Evolutionary conservation across 306 rosid genomes (phyloP), one percentile per base, ranked within the genome.

Genomic region (Geum urbanum): DNA sequence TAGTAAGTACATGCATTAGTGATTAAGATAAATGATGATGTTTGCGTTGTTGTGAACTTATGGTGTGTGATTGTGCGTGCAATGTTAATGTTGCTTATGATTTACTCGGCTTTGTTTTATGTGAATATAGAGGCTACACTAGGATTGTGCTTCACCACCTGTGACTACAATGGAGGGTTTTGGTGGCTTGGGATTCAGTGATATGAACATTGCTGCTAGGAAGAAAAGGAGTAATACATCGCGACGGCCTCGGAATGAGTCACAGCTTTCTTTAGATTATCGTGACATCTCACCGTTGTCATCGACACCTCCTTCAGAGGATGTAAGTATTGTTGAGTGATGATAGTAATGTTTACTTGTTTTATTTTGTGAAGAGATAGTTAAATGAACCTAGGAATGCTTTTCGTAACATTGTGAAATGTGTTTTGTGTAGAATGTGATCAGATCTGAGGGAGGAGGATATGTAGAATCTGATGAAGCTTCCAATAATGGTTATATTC

Each of bases 401-500:
- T 69, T 75, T 72, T 61, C 18, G 46, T 62, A 67, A 72, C 18
- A 15, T n/a, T 24, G 43, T 39, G 8, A 74, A 72, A 55, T 57
- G 65, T 35, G 67, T 7, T 70, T 55, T 65, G 66, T 62, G 43
- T 74, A 58, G 74, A 79, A 63, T 69, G 54, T 73, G 63, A 63
- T 40, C 1, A 78, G 56, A 51, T 8, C 51, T 66, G 83, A 52
- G 19, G 78, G 74, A 61, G 84, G 74, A 39, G 77, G 72, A n/a
- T 72, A 63, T 2, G 75, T 61, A 52, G 84, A 76, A 59, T 80
- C 84, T 39, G 84, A 80, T 72, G 84, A 80, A 71, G 75, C 75
- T 72, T 80, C 84, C 6, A 66, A 66, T 63, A 65, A 62, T 67
- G 67, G 71, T 54, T 72, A 78, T 61, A 76, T 72, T 47, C 72